Evolutionary conservation across 768 basidiomycete species (phyloP), one percentile per base, ranked within the genome.

Genomic region (Mycena venus): DNA sequence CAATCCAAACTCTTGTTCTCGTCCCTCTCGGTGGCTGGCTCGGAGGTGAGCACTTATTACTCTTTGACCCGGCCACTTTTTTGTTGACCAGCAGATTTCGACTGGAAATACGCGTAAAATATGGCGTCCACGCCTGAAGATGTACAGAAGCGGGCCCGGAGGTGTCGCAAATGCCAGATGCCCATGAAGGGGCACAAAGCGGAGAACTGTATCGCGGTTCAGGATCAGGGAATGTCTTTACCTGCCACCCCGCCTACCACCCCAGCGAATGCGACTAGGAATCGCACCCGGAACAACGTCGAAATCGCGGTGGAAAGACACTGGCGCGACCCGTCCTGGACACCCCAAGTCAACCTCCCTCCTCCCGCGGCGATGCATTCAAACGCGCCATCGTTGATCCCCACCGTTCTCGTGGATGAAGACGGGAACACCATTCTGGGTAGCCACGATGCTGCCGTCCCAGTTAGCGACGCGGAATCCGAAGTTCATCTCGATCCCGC

Each of bases 401-500:
- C 75, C 4, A 77, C 75, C 6, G 75, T 77, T 15, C 69, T 77
- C 38, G 75, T 74, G 34, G 75, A 73, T 23, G 69, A 66, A 11
- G 75, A 77, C 66, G 75, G 75, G 7, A 65, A 77, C 69, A 77
- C 75, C 34, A 77, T 77, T 40, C 66, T 40, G 1, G 75, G 72
- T 10, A 67, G 58, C 64, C 58, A 65, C 15, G 66, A 60, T 36
- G 61, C 15, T n/a, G 7, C 56, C 23, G 65, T 38, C 14, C 65
- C 58, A 10, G 51, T 34, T 42, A 60, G 55, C 68, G 68, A 70
- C 38, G 79, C 27, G 12, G 59, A 64, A 23, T 27, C 44, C 29
- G 21, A 10, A 17, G 51, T 42, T 12, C 42, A 32, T 29, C 40
- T 55, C 27, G 58, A 64, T n/a, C n/a, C n/a, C 0, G 2, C 36